These are phyloP conservation scores for Flagelloscypha sp. DNA, from an alignment of 768 basidiomycete species.

Conservation along the genomic window DNA sequence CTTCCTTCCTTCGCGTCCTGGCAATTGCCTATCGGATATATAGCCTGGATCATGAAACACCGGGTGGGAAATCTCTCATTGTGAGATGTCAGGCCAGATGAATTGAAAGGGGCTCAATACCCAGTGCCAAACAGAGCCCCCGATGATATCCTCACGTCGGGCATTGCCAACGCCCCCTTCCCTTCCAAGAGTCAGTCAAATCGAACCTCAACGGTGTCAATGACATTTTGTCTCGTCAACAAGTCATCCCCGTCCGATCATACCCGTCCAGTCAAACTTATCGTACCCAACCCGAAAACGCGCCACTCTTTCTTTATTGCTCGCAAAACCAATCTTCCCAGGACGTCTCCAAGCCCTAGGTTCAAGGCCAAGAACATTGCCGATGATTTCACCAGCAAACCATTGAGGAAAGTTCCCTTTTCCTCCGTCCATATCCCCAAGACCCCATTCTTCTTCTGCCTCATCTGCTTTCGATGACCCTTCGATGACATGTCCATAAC, in stretches of 20 bases:
- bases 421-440: conserved; percentile 84
- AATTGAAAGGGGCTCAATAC: too few relatives aligned
- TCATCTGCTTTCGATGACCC: conserved; percentile 63
- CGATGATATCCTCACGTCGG: too few relatives aligned
- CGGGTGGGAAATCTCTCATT: too few relatives aligned
- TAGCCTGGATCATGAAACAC: too few relatives aligned
- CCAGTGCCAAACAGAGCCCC: too few relatives aligned
- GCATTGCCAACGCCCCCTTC: too few relatives aligned
- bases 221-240: too few relatives aligned
- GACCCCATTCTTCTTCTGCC: conserved; percentile 54
- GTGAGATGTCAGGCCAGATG: too few relatives aligned
- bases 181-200: too few relatives aligned
- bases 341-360: conserved; percentile 82
- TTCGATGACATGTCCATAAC: conserved; percentile 97
- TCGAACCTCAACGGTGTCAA: too few relatives aligned
- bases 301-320: conserved; percentile 62
- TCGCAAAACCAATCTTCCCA: conserved; percentile 57
- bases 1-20: too few relatives aligned
- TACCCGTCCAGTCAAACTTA: conserved; percentile 73
- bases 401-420: conserved; percentile 92
- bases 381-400: conserved; percentile 93
- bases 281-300: conserved; percentile 70
- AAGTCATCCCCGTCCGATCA: conserved; percentile 44
- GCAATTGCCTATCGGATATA: too few relatives aligned
- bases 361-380: conserved; percentile 82